phyloP scores from a whole-genome alignment of 164 flowering plant species.

The Tinospora cordifolia region DNA sequence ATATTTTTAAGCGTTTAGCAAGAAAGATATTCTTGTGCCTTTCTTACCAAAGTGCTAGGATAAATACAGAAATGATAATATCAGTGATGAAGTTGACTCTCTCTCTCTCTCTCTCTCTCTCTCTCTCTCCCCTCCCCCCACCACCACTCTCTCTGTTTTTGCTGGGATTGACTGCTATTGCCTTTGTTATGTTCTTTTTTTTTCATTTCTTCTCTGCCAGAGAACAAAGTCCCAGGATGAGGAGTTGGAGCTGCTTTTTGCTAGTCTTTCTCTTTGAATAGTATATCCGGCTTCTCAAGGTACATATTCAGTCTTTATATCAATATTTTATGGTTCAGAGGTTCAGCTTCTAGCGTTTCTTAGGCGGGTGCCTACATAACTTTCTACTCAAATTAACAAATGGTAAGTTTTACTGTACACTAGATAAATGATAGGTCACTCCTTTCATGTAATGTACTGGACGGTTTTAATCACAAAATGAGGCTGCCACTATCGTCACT shows the following conservation, averaged over 20 bases:
- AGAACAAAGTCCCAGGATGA: conserved; percentile 50
- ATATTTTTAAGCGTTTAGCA: not conserved
- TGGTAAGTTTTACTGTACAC: not conserved
- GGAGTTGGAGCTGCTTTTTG: conserved; percentile 72
- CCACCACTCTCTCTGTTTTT: not conserved
- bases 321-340: not conserved
- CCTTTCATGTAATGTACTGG: not conserved
- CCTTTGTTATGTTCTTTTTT: not conserved
- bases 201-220: conserved; percentile 22
- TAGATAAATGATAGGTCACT: not conserved
- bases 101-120: not conserved
- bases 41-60: not conserved
- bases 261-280: conserved; percentile 52
- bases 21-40: not conserved
- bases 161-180: not conserved
- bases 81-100: not conserved
- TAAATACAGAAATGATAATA: not conserved
- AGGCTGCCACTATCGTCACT: not conserved
- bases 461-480: not conserved
- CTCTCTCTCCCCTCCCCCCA: too few species aligned
- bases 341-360: not conserved
- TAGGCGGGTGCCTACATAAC: not conserved
- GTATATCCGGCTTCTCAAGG: not conserved
- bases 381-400: not conserved
- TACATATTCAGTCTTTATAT: not conserved